Conservation (phyloP, 2,329 filamentous ascomycete species). For the Diaporthe aspalathi region DNA sequence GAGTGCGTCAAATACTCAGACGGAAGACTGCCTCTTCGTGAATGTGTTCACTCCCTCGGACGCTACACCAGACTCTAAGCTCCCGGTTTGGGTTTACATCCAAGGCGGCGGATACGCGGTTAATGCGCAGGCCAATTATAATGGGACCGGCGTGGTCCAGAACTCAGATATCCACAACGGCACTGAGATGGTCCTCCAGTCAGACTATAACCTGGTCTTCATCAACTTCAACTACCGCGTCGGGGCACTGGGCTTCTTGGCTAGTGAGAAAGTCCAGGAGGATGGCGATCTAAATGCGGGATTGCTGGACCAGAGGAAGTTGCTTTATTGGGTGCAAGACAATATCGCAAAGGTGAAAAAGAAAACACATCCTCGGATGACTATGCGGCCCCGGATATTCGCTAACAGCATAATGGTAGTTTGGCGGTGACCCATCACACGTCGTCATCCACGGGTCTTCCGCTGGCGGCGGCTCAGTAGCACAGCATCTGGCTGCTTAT, state of each 20-base stretch:
- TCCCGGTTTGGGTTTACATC: conserved; percentile 67
- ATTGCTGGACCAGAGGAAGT: conserved; percentile 68
- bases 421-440: conserved; percentile 69
- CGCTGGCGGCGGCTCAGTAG: conserved; percentile 69
- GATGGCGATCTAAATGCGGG: conserved; percentile 71
- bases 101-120: conserved; percentile 60
- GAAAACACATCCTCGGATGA: background rate
- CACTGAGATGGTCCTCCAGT: conserved; percentile 66
- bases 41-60: conserved; percentile 58
- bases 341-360: conserved; percentile 61
- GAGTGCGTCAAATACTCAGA: conserved; percentile 46
- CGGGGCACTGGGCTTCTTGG: conserved; percentile 41
- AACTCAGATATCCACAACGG: conserved; percentile 63
- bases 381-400: background rate
- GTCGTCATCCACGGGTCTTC: conserved; percentile 72
- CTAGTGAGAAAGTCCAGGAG: conserved; percentile 62
- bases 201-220: conserved; percentile 50
- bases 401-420: conserved; percentile 46
- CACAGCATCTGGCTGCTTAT: conserved; percentile 61
- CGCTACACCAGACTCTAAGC: conserved; percentile 53
- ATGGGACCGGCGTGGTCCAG: conserved; percentile 59
- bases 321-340: conserved; percentile 68
- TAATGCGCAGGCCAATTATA: conserved; percentile 63
- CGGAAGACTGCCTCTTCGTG: conserved; percentile 55
- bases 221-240: conserved; percentile 37